Evolutionary conservation across 2,329 filamentous ascomycete species (phyloP).

Genomic region (Coccinonectria pachysandricola): DNA sequence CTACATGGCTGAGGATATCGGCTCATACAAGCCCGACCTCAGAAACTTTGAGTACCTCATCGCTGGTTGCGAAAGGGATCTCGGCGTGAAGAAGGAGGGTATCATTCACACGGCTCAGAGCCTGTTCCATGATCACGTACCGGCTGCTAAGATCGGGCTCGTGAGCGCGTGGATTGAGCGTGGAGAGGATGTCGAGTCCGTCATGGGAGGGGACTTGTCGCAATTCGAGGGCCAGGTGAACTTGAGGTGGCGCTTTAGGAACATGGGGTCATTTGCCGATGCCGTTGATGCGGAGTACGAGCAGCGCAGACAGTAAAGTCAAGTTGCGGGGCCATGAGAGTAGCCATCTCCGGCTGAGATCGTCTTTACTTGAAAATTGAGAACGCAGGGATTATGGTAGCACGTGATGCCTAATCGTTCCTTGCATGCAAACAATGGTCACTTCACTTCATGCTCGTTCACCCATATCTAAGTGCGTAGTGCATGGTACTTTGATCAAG

Average conservation of each 20-base stretch:
- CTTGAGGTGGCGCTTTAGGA: conserved; percentile 44
- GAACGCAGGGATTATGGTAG: too few relatives aligned
- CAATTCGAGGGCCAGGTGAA: conserved; percentile 27
- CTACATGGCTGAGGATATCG: conserved; percentile 61
- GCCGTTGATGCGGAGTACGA: conserved; percentile 35
- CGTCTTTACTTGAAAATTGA: too few relatives aligned
- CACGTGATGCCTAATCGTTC: too few relatives aligned
- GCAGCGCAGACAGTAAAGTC: too few relatives aligned
- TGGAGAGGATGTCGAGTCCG: conserved; percentile 27
- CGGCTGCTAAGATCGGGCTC: conserved; percentile 50
- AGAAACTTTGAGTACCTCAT: conserved; percentile 59
- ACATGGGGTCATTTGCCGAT: conserved; percentile 50
- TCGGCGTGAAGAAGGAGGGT: conserved; percentile 40
- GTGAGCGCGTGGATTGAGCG: conserved; percentile 56
- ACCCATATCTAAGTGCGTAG: too few relatives aligned
- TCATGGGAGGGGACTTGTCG: conserved; percentile 12
- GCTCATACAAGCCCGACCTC: conserved; percentile 57
- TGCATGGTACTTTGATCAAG: too few relatives aligned
- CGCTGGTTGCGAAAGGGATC: conserved; percentile 36
- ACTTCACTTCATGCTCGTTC: too few relatives aligned
- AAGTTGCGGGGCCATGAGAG: too few relatives aligned
- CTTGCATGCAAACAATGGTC: too few relatives aligned
- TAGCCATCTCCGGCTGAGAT: too few relatives aligned
- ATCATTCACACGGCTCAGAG: conserved; percentile 62
- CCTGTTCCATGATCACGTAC: conserved; percentile 55